These are phyloP conservation scores for Atkinsonella hypoxylon DNA, from an alignment of 2,329 filamentous ascomycete species.

Conservation along the genomic window DNA sequence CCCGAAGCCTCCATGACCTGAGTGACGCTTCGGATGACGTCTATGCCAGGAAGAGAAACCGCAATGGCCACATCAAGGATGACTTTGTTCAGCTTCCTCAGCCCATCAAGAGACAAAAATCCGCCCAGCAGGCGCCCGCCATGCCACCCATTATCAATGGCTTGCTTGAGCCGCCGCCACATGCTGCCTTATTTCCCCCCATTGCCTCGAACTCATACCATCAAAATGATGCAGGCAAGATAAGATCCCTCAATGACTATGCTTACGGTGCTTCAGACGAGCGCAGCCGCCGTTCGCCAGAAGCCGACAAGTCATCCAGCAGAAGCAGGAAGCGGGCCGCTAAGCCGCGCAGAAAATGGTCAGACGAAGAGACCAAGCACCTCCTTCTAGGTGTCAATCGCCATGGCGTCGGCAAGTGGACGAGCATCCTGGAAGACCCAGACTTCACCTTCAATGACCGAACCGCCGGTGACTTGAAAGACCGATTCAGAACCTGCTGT, in stretches of 20 bases:
- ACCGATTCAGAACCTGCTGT: constrained; percentile 54
- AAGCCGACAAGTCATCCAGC: constrained; percentile 17
- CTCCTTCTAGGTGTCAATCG: constrained; percentile 48
- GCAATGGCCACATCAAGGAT: constrained; percentile 38
- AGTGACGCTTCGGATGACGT: constrained; percentile 31
- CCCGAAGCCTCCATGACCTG: constrained; percentile 34
- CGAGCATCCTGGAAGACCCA: constrained; percentile 48
- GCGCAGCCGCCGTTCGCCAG: constrained; percentile 14
- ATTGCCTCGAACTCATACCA: constrained; percentile 47
- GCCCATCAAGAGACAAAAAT: constrained; percentile 52
- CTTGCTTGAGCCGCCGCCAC: constrained; percentile 48
- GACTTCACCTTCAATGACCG: constrained; percentile 49
- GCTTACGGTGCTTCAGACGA: constrained; percentile 20
- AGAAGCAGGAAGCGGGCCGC: constrained; percentile 42
- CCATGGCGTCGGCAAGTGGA: constrained; percentile 55
- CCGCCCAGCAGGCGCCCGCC: constrained; percentile 38
- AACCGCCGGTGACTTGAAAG: constrained; percentile 51
- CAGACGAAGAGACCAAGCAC: constrained; percentile 52
- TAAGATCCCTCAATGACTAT: constrained; percentile 31
- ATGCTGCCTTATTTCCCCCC: constrained; percentile 50
- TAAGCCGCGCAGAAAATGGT: constrained; percentile 51
- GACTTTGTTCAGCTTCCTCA: constrained; percentile 53
- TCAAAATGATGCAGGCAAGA: constrained; percentile 29
- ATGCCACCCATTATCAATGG: constrained; percentile 56
- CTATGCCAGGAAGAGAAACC: constrained; percentile 42